Conservation (phyloP, 495 filamentous ascomycete genomes). For the Tuber brumale region DNA sequence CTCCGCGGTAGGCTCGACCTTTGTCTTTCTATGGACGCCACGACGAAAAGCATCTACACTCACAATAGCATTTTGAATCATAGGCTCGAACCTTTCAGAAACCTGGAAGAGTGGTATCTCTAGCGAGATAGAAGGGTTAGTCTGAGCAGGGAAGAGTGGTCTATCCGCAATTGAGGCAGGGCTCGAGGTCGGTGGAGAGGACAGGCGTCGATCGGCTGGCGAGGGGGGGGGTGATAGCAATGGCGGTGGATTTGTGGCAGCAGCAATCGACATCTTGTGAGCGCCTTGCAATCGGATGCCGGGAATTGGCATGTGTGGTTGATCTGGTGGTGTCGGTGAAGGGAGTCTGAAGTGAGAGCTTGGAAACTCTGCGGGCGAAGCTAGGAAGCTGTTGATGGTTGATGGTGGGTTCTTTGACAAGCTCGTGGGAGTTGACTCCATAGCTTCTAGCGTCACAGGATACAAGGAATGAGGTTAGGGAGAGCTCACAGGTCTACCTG, state of each 20-base stretch:
- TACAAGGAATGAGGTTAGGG: background rate
- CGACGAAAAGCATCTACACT: slow-evolving; percentile 5
- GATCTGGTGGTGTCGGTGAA: slow-evolving; percentile 38
- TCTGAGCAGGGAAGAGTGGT: slow-evolving; percentile 26
- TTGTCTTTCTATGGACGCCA: slow-evolving; percentile 17
- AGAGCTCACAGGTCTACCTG: background rate
- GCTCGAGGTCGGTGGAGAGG: slow-evolving; percentile 27
- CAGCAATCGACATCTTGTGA: slow-evolving; percentile 42
- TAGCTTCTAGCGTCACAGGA: slow-evolving; percentile 18
- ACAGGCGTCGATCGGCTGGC: slow-evolving; percentile 28
- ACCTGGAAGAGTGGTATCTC: slow-evolving; percentile 40
- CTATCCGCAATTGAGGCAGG: slow-evolving; percentile 28
- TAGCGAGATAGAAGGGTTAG: slow-evolving; percentile 35
- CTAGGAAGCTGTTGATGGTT: slow-evolving; percentile 31
- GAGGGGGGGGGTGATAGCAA: slow-evolving; percentile 40
- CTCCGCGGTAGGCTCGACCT: slow-evolving; percentile 34
- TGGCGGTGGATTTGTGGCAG: slow-evolving; percentile 35
- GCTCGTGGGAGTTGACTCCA: slow-evolving; percentile 36
- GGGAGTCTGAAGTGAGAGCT: slow-evolving; percentile 35
- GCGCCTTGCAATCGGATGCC: slow-evolving; percentile 36
- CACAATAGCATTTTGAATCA: slow-evolving; percentile 37
- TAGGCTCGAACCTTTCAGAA: slow-evolving; percentile 36
- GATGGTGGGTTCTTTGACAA: slow-evolving; percentile 37
- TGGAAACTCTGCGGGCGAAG: slow-evolving; percentile 39
- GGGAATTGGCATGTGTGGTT: slow-evolving; percentile 28